These are phyloP conservation scores for Diospyros kaki DNA, from an alignment of 148 eudicot genomes.

Conservation along the genomic window DNA sequence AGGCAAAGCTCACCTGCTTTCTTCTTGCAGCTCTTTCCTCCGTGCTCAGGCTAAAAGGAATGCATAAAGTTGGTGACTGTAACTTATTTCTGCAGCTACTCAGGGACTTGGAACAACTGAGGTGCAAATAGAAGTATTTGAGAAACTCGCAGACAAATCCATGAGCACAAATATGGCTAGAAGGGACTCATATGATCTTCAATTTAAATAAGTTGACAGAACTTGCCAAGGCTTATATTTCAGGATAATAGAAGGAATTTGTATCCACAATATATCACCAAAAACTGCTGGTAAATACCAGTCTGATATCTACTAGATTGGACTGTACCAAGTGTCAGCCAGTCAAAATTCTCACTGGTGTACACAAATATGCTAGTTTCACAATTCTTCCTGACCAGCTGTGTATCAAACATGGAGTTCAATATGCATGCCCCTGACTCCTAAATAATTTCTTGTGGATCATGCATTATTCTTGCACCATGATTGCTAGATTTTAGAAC, in stretches of 20 bases:
- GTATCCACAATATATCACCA: too few relatives aligned
- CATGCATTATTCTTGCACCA: neutral
- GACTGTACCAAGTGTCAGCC: too few relatives aligned
- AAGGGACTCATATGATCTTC: neutral
- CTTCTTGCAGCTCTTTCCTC: slow-evolving; percentile 54
- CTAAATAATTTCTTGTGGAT: neutral
- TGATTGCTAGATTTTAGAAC: neutral
- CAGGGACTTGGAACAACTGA: slow-evolving; percentile 33
- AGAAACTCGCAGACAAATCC: neutral
- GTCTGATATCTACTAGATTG: too few relatives aligned
- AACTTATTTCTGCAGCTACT: slow-evolving; percentile 36
- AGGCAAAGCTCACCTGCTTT: slow-evolving; percentile 34
- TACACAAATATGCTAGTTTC: too few relatives aligned
- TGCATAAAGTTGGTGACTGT: slow-evolving; percentile 35
- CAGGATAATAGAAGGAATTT: too few relatives aligned
- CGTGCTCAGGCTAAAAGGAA: slow-evolving; percentile 41
- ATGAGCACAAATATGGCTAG: neutral
- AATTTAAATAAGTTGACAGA: neutral
- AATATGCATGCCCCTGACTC: too few relatives aligned
- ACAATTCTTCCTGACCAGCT: too few relatives aligned
- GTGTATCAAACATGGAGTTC: too few relatives aligned
- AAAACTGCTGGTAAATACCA: too few relatives aligned
- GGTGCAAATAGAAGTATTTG: neutral
- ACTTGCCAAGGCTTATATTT: neutral
- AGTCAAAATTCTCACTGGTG: too few relatives aligned